Evolutionary conservation across 2,329 filamentous ascomycete species (phyloP).

Genomic region (Exophiala spinifera): DNA sequence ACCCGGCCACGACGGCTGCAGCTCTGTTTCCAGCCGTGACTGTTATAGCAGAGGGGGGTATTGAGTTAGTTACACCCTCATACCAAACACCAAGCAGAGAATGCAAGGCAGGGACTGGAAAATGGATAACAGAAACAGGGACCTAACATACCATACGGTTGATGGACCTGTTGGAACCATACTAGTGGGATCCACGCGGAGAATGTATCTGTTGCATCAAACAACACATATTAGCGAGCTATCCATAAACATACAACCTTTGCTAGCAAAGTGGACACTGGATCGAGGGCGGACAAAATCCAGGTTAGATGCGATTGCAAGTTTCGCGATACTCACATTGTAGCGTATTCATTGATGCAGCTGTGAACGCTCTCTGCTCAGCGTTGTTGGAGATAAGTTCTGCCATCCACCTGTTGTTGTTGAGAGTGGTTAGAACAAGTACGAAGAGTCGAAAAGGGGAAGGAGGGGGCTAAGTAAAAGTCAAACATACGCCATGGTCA

Average conservation of each 20-base stretch:
- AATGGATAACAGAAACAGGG: no score
- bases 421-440: neutral
- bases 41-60: neutral
- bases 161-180: slow-evolving; percentile 23
- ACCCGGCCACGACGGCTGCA: slow-evolving; percentile 14
- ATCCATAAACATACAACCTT: no score
- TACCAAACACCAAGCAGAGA: no score
- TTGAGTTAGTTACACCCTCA: neutral
- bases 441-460: neutral
- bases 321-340: slow-evolving; percentile 13
- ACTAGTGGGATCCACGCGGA: slow-evolving; percentile 20
- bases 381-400: slow-evolving; percentile 21
- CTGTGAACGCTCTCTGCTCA: slow-evolving; percentile 21
- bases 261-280: no score
- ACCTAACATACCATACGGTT: slow-evolving; percentile 18
- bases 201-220: slow-evolving; percentile 13
- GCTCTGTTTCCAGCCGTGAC: slow-evolving; percentile 19
- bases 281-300: no score
- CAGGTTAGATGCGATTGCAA: no score
- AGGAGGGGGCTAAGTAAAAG: no score
- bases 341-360: slow-evolving; percentile 20
- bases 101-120: neutral
- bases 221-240: neutral
- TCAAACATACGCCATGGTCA: slow-evolving; percentile 20
- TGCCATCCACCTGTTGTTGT: slow-evolving; percentile 15